Base-by-base conservation (phyloP, 768 basidiomycete species). In the Tephrocybe sp. region DNA sequence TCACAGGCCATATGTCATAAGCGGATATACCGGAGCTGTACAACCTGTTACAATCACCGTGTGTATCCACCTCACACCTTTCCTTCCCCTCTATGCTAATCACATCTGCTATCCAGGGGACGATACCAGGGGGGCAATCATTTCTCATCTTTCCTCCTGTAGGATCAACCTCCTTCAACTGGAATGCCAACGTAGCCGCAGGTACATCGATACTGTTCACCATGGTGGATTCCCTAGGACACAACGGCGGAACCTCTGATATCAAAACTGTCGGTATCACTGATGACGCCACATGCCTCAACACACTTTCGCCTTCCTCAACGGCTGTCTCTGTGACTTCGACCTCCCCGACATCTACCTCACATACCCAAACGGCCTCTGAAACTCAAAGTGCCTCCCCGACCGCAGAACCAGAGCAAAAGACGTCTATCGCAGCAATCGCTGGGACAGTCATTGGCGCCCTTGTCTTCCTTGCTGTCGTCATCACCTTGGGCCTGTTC, bases 221-320 rank as follows among this genome's bases (percentile, higher is more conserved):
- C 34, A 73, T 86, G 78, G 66, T 72, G 2, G 83, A 85, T 56
- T 63, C 78, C 10, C 51, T 58, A 42, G 78, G 79, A 10, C 66
- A 72, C 39, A 71, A 74, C 49, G 87, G 88, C 43, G 87, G 87
- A 17, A 74, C 74, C 50, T 82, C 84, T n/a, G 75, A 81, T 55
- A 52, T 81, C n/a, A 58, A 63, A 53, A 63, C 56, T 4, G 82
- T 88, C 15, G 71, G 72, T 8, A 62, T 62, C 25, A 78, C 82
- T 1, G 73, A 73, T 52, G 73, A 81, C 46, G 61, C 52, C 20
- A 72, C 72, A 17, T 90, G 88, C 58, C 64, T 89, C 20, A 75
- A 75, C 57, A 58, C 61, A 23, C 61, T 55, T 32, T 86, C 84
- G 0, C 83, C 84, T 2, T 75, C 80, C 11, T 79, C 81, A 4